Conservation (phyloP, 768 basidiomycete genomes). For the Russula sp. region DNA sequence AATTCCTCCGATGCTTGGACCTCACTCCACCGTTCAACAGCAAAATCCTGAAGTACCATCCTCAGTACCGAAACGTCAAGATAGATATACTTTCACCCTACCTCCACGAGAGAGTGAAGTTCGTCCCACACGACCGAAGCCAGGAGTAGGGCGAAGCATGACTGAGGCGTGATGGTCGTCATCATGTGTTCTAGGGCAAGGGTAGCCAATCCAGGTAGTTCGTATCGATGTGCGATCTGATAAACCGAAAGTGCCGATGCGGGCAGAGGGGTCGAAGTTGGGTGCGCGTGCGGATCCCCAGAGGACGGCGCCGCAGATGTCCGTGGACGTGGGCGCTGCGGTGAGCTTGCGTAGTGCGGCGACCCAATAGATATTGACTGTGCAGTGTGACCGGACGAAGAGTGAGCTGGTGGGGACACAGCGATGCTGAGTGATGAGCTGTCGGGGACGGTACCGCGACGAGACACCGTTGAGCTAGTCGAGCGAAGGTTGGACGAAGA, state of each 20-base stretch:
- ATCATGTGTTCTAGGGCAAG: conserved; percentile 71
- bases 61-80: conserved; percentile 12
- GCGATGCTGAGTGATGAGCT: conserved; percentile 3
- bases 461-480: conserved; percentile 3
- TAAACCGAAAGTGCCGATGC: conserved; percentile 72
- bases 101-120: conserved; percentile 52
- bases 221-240: conserved; percentile 70
- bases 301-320: conserved; percentile 27
- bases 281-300: conserved; percentile 67
- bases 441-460: conserved; percentile 11
- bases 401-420: neutral
- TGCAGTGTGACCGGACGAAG: conserved; percentile 20
- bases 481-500: conserved; percentile 16
- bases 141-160: conserved; percentile 60
- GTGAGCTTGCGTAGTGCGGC: conserved; percentile 43
- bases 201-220: conserved; percentile 53
- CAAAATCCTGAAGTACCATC: conserved; percentile 46
- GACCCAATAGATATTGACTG: conserved; percentile 38
- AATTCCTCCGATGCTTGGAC: conserved; percentile 58
- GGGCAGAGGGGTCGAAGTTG: conserved; percentile 50
- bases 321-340: conserved; percentile 34
- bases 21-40: conserved; percentile 70
- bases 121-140: conserved; percentile 66
- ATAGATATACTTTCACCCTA: conserved; percentile 26
- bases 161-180: conserved; percentile 55